Evolutionary conservation across 257 asterid genomes (phyloP).

Genomic region (Solanum paucissectum): DNA sequence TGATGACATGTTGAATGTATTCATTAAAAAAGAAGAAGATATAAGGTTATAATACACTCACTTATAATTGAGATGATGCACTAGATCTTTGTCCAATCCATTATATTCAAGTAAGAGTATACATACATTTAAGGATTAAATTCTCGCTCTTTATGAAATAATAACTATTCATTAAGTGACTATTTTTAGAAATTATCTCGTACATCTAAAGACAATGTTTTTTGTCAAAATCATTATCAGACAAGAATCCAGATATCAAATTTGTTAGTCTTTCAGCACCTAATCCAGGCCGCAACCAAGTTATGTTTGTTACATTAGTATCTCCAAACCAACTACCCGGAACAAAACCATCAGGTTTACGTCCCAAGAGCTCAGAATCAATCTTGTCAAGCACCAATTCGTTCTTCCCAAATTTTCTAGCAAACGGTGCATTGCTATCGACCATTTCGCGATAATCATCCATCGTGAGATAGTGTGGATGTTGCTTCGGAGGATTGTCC

Average conservation of each 20-base stretch:
- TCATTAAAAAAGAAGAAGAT: too few relatives aligned
- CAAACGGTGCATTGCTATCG: conserved; percentile 57
- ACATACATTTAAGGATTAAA: too few relatives aligned
- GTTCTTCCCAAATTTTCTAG: conserved; percentile 43
- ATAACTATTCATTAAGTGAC: too few relatives aligned
- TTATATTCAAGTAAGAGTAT: too few relatives aligned
- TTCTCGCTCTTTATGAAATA: too few relatives aligned
- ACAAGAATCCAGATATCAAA: conserved; percentile 27
- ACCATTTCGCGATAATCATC: conserved; percentile 42
- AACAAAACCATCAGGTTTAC: conserved; percentile 33
- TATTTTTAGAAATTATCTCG: neutral
- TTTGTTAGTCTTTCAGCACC: conserved; percentile 51
- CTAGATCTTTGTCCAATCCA: too few relatives aligned
- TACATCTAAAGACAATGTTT: conserved; percentile 41
- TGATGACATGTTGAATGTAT: too few relatives aligned
- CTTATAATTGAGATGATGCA: too few relatives aligned
- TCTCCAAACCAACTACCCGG: conserved; percentile 55
- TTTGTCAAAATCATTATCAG: conserved; percentile 28
- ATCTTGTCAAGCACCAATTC: conserved; percentile 41
- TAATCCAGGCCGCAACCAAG: conserved; percentile 34
- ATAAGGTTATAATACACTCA: too few relatives aligned
- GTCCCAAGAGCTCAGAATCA: conserved; percentile 42
- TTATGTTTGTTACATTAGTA: conserved; percentile 17
- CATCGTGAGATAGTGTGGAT: conserved; percentile 46
- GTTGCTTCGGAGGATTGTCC: conserved; percentile 25